Evolutionary conservation across 768 basidiomycete genomes (phyloP), one percentile per base, ranked within the genome.

Genomic region (Cystobasidiopsis lactophilus): DNA sequence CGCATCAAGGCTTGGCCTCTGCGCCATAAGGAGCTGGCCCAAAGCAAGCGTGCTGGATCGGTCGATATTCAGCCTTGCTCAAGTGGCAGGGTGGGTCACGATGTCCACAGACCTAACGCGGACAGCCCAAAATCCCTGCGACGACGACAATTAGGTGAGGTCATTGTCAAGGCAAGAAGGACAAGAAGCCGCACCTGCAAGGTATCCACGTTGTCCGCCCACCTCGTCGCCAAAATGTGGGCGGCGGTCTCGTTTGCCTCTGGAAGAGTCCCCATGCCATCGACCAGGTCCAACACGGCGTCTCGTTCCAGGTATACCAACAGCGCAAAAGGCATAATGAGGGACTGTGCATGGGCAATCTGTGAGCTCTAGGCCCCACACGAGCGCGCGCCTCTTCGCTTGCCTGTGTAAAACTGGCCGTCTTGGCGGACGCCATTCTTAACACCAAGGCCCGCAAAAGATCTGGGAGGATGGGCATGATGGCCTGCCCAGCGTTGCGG

Each of bases 131-230:
- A 80, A 85, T 29, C 93, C 62, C 89, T 47, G 29, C 26, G 7
- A 19, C 38, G 19, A 39, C 19, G 41, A 7, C 7, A 14, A 47
- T 27, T n/a, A 9, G 7, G 30, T n/a, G n/a, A n/a, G n/a, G n/a
- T n/a, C 45, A 47, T 4, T 30, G 10, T 14, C 14, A 21, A 9
- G 10, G 29, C 29, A 24, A 3, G 11, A 27, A 26, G 9, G 23
- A 21, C 21, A 35, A 35, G 26, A 9, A 27, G 9, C 14, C 45
- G 4, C 9, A 47, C 45, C 63, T 86, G 85, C 73, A 96, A 83
- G 3, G 80, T 85, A 66, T 85, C 82, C 13, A 80, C 79, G 60
- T 88, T 89, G 65, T 98, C 91, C 62, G 82, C 84, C 91, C 89
- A 95, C 0, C 82, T 79, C 52, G 79, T 75, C 26, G 96, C 73